Percentiles rank a stretch among this genome's conserved stretches.
Evolutionary conservation across 441 rosid species (phyloP).

Genomic region (Corymbia citriodora): DNA sequence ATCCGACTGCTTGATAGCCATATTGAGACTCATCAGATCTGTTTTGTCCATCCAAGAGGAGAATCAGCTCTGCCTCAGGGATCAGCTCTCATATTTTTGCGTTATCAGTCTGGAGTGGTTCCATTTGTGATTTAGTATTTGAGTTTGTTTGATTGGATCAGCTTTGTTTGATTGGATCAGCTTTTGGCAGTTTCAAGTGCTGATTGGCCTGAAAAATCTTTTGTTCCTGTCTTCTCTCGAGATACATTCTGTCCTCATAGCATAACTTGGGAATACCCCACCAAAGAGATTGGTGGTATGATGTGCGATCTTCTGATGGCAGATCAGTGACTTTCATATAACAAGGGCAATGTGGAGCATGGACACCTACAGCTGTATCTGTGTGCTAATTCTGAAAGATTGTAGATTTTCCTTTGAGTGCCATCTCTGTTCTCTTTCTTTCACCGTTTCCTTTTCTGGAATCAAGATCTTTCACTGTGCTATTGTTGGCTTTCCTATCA

Average conservation of each 20-base stretch:
- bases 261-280: not conserved
- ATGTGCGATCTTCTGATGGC: not conserved
- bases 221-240: not conserved
- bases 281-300: not conserved
- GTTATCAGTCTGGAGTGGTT: not conserved
- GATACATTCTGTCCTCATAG: not conserved
- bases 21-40: not conserved
- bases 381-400: not conserved
- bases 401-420: not conserved
- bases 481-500: not conserved
- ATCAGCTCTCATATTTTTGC: not conserved
- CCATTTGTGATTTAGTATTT: not conserved
- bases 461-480: not conserved
- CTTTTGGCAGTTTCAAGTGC: not conserved
- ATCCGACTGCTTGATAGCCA: not conserved
- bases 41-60: not conserved
- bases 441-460: not conserved
- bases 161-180: not conserved
- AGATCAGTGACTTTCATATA: not conserved
- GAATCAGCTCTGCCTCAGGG: not conserved
- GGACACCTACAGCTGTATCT: not conserved
- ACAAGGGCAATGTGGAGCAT: not conserved
- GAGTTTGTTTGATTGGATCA: not conserved
- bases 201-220: not conserved
- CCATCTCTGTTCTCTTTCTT: not conserved